Evolutionary conservation across 2,329 filamentous ascomycete genomes (phyloP), one percentile per base, ranked within the genome.

Genomic region (Blumeriella jaapii): DNA sequence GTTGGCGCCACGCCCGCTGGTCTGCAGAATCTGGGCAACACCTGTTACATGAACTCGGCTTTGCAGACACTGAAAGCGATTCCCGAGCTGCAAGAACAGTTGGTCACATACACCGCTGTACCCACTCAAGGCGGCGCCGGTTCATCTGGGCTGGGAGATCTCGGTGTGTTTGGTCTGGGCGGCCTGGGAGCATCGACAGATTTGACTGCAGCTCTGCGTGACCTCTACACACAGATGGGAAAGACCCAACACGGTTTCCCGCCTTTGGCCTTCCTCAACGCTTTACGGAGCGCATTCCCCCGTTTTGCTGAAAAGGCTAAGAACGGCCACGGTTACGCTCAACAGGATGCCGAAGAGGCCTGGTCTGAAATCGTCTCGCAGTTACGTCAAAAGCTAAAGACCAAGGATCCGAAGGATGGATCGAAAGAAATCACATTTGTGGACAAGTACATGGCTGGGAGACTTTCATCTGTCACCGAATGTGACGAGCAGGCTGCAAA

Each of bases 301-400:
- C 91, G 96, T 55, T 98, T 98, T 55, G 86, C 85, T 8, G 86
- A 98, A 61, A 80, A 75, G 53, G 75, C 85, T 36, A 87, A 83
- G 57, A 78, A 79, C 19, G 82, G 84, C 14, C 69, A 79, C 39
- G 86, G 83, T 5, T 96, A 80, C 55, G 87, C 91, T n/a, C 91
- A 98, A 61, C 91, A 98, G 61, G 91, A 98, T 63, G 91, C 91
- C 1, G 91, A 98, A 59, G 91, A 98, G 60, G 91, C 89, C 29
- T 98, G 89, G 86, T 91, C 89, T 13, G 89, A 96, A 56, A 93
- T 98, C 42, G 64, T 98, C 5, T 76, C 81, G 28, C 82, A 89
- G 53, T 63, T 98, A 23, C 76, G 81, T 43, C 73, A 82, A 52
- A 89, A 83, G 55, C 63, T 96, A 32, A 78, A 75, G 55, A 60